Conservation (phyloP, 2,329 filamentous ascomycete species). For the Chrysoporthe cubensis region DNA sequence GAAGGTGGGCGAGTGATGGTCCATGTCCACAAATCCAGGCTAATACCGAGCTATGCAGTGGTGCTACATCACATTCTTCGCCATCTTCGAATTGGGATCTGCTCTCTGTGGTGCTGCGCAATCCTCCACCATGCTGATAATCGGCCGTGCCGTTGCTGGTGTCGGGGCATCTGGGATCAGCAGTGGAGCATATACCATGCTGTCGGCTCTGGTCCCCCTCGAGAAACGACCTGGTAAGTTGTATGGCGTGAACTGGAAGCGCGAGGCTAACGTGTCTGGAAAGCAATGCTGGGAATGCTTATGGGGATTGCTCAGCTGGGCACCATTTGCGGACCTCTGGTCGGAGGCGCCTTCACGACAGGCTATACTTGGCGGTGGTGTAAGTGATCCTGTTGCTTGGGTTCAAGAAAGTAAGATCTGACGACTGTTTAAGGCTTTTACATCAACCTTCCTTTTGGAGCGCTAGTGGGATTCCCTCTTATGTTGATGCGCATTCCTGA, state of each 20-base stretch:
- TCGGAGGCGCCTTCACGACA: conserved; percentile 48
- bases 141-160: conserved; percentile 19
- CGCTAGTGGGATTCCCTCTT: conserved; percentile 39
- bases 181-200: conserved; percentile 2
- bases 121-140: conserved; percentile 21
- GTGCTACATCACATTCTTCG: conserved; percentile 15
- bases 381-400: conserved; percentile 31
- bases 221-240: conserved; percentile 1
- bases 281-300: conserved; percentile 1
- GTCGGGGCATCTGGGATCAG: conserved; percentile 12
- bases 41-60: not conserved
- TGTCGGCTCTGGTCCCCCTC: not conserved
- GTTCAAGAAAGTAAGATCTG: conserved; percentile 6
- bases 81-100: conserved; percentile 21
- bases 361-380: conserved; percentile 51
- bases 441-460: conserved; percentile 51
- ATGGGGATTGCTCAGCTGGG: conserved; percentile 45
- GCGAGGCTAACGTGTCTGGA: not conserved
- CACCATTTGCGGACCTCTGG: conserved; percentile 50
- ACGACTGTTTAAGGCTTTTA: conserved; percentile 43
- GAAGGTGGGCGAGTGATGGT: conserved; percentile 1
- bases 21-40: not conserved
- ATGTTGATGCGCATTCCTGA: conserved; percentile 43
- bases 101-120: conserved; percentile 17
- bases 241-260: not conserved